Base-by-base conservation (phyloP, 176 grass and related monocot species). In the Aegilops speltoides region DNA sequence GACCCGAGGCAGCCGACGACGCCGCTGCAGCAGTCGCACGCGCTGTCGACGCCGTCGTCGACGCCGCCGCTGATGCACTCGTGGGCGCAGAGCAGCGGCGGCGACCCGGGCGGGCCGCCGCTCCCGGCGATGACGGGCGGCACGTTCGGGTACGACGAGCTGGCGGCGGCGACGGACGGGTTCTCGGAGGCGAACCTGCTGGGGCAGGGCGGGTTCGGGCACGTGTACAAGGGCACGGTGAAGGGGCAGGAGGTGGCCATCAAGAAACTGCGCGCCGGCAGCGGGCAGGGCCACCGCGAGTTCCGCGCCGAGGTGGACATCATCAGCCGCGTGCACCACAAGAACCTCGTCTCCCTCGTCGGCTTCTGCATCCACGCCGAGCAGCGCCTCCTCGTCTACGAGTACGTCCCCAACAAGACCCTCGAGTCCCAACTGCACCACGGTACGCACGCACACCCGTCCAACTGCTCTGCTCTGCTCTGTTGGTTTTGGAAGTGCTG, bases 241-340 rank as follows among this genome's bases (percentile, higher is more conserved):
- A 80, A 75, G 13, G 93, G 89, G 77, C 84, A 74, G 38, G 95
- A 90, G 82, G 89, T 98, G 73, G 95, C 95, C 46, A 91, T 98
- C 89, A 98, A 98, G 89, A 93, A 91, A 87, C 76, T 98, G 38
- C 92, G 66, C 15, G 29, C 85, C 10, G 93, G 93, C 4, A 76
- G 93, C 59, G 88, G 95, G 36, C 95, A 98, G 87, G 95, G 95
- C 9, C 93, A 98, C 2, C 89, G 87, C 62, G 95, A 98, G 79
- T 98, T 98, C 91, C 91, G 87, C 22, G 89, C 95, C 17, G 95
- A 98, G 85, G 93, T 98, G 32, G 93, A 98, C 64, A 93, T 93
- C 68, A 95, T 98, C 86, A 95, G 87, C 85, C 90, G 93, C n/a
- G 86, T 95, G 17, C 95, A 98, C 85, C 93, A 98, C 87, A 88